Conservation (phyloP, 108 stramenopile species). For the Fragilariopsis cylindrus region DNA sequence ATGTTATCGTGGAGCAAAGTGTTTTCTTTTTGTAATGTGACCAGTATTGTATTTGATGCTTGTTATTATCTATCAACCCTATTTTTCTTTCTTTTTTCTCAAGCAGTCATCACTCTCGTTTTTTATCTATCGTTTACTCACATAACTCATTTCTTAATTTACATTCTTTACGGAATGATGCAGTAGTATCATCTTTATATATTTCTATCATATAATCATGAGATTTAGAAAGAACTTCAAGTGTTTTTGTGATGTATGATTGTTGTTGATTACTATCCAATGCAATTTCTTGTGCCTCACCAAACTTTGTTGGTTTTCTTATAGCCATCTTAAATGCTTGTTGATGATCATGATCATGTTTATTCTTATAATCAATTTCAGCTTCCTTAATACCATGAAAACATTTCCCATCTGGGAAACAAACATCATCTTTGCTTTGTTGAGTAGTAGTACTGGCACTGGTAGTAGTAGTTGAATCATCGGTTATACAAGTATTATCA, state of each 20-base stretch:
- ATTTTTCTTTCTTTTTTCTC: constrained; percentile 37
- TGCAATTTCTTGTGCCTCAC: not conserved
- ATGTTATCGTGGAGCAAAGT: too few species aligned
- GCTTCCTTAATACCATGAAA: not conserved
- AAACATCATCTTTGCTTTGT: not conserved
- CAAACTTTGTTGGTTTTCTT: not conserved
- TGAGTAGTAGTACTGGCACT: not conserved
- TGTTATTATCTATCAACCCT: not conserved
- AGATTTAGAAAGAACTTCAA: constrained; percentile 23
- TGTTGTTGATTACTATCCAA: not conserved
- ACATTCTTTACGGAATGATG: constrained; percentile 42
- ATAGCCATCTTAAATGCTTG: not conserved
- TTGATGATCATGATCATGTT: not conserved
- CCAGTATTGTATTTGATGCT: too few species aligned
- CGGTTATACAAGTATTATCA: too few species aligned
- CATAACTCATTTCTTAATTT: constrained; percentile 58
- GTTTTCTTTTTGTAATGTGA: too few species aligned
- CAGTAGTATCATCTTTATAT: constrained; percentile 25
- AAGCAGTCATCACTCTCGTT: constrained; percentile 55
- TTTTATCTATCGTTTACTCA: constrained; percentile 57
- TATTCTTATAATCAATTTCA: not conserved
- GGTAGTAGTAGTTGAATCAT: too few species aligned
- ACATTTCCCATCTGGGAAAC: constrained; percentile 11
- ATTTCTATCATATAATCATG: constrained; percentile 52
- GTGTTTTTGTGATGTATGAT: not conserved